phyloP scores from a whole-genome alignment of 306 rosid genomes.

The Inga laurina region DNA sequence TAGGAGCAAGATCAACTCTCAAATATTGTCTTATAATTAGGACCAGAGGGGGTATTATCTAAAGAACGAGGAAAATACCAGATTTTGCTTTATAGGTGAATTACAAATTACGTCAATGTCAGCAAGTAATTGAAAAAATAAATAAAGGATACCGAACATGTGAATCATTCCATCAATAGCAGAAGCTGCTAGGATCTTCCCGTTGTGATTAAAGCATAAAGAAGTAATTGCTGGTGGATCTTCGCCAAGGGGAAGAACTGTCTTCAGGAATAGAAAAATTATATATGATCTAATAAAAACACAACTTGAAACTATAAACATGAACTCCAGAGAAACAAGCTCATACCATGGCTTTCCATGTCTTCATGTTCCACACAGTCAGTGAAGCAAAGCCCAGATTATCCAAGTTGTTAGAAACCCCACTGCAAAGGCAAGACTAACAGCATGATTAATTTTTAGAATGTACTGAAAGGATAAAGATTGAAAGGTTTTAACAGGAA shows the following conservation, averaged over 20 bases:
- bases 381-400: constrained; percentile 80
- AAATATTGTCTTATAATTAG: too few species aligned
- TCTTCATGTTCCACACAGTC: constrained; percentile 98
- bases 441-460: constrained; percentile 27
- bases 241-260: constrained; percentile 98
- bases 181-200: constrained; percentile 92
- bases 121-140: constrained; percentile 8
- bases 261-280: constrained; percentile 71
- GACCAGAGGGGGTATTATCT: not conserved
- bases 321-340: constrained; percentile 37
- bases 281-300: constrained; percentile 42
- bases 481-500: not conserved
- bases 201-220: constrained; percentile 93
- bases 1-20: too few species aligned
- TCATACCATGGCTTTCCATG: constrained; percentile 92
- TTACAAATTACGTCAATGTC: constrained; percentile 4
- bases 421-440: constrained; percentile 49
- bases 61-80: constrained; percentile 2
- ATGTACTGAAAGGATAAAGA: constrained; percentile 23
- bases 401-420: constrained; percentile 57
- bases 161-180: constrained; percentile 98
- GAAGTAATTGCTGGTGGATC: constrained; percentile 98
- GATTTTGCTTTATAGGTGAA: not conserved
- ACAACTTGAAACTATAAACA: not conserved
- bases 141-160: constrained; percentile 94